Evolutionary conservation across 1,139 yeast genomes (phyloP), one percentile per base, ranked within the genome.

Genomic region (Diutina siamensis): DNA sequence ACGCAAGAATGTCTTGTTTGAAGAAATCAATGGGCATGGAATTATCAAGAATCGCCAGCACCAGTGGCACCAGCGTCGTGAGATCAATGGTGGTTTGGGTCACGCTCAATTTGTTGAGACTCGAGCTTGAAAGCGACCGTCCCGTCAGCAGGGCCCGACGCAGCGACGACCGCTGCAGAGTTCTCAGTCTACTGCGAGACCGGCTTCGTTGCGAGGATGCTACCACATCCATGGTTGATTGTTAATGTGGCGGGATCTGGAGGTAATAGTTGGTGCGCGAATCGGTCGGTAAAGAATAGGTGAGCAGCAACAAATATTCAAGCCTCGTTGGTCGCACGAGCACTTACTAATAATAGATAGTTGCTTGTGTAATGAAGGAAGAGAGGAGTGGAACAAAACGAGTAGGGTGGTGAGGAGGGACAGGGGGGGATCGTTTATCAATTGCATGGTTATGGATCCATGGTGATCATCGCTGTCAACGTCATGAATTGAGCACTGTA

Each of bases 1-100:
- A 67, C 3, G 80, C 75, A 42, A 87, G 60, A 44, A 92, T 68
- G 58, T 89, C 97, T 51, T 83, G 85, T 57, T 85, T 84, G 60
- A 92, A 82, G 61, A 88, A 88, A 53, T 84, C 94, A 20, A 71
- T 56, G 1, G 97, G 97, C 48, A 92, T 68, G 2, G 86, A 62
- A 54, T 82, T 80, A 57, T 86, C 95, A 47, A 86, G 63, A 2
- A 57, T 58, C 1, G 72, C 76, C 35, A 60, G 59, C 2, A 71
- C 65, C 5, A 70, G 59, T 18, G 74, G 73, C 15, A 70, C 59
- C 4, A 60, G 50, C 21, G 53, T 51, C 44, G 63, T 62, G 18
- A 47, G 45, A 21, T 60, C 65, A 42, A 66, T 53, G 15, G 53
- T 48, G 1, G 71, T 61, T 9, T 66, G 61, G 5, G 64, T 59